These are phyloP conservation scores for Podaxis sp. DNA, from an alignment of 768 basidiomycete species.

Conservation along the genomic window DNA sequence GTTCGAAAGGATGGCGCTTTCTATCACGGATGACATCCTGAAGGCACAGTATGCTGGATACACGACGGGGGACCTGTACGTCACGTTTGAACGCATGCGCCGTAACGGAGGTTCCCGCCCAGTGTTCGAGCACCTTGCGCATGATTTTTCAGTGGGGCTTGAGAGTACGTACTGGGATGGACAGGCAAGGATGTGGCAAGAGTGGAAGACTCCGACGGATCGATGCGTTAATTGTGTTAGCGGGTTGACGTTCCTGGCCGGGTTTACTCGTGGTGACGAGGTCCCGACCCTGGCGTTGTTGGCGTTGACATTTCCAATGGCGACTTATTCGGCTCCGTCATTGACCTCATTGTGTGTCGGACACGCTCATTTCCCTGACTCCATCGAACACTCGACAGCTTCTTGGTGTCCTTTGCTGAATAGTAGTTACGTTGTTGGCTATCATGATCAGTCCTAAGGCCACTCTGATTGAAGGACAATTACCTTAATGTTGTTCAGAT, in stretches of 20 bases:
- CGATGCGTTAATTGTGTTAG: not conserved
- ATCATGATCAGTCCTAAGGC: not conserved
- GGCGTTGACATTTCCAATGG: not conserved
- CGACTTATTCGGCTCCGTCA: not conserved
- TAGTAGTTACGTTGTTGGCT: conserved; percentile 10
- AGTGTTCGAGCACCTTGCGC: conserved; percentile 14
- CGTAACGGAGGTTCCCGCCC: conserved; percentile 12
- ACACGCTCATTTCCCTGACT: conserved; percentile 28
- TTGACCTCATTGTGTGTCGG: conserved; percentile 1
- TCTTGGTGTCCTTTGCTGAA: conserved; percentile 21
- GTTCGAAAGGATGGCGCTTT: conserved; percentile 25
- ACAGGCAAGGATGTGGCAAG: conserved; percentile 25
- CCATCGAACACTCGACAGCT: conserved; percentile 43
- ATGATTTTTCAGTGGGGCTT: conserved; percentile 23
- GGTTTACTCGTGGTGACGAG: not conserved
- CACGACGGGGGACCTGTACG: conserved; percentile 23
- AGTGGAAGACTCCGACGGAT: conserved; percentile 11
- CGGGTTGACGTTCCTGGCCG: not conserved
- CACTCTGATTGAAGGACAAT: not conserved
- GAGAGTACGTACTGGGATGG: conserved; percentile 31
- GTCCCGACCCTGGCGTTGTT: not conserved
- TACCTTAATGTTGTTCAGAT: not conserved
- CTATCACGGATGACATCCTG: conserved; percentile 43
- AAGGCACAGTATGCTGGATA: conserved; percentile 23
- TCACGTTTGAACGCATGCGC: conserved; percentile 6